These are phyloP conservation scores for Hypsizygus marmoreus DNA, from an alignment of 768 basidiomycete genomes.

Conservation along the genomic window DNA sequence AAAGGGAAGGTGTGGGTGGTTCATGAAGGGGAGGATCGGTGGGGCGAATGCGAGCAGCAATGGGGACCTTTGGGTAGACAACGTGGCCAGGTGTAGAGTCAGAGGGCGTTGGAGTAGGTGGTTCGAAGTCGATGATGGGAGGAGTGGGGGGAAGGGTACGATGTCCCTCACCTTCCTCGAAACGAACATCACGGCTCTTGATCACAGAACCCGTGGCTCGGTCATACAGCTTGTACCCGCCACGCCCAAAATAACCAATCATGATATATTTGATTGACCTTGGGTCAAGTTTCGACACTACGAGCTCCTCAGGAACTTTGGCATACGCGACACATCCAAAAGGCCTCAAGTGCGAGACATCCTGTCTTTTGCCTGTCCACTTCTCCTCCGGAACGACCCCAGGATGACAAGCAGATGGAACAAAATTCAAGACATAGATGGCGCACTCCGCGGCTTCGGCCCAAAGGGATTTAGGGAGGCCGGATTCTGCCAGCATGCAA, in stretches of 20 bases:
- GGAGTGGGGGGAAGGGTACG: no score
- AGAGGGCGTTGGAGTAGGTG: background rate
- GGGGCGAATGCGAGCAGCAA: background rate
- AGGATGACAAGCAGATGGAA: slow-evolving; percentile 21
- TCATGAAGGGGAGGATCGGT: slow-evolving; percentile 6
- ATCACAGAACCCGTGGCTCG: slow-evolving; percentile 5
- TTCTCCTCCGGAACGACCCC: slow-evolving; percentile 15
- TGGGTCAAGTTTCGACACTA: slow-evolving; percentile 16
- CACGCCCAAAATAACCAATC: slow-evolving; percentile 19
- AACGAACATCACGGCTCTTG: slow-evolving; percentile 20
- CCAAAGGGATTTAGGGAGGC: slow-evolving; percentile 18
- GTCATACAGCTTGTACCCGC: slow-evolving; percentile 18
- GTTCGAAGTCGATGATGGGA: no score
- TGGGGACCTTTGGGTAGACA: background rate
- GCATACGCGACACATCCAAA: slow-evolving; percentile 32
- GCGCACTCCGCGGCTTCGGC: slow-evolving; percentile 22
- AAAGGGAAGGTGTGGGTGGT: background rate
- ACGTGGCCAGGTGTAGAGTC: background rate
- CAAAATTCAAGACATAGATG: slow-evolving; percentile 24
- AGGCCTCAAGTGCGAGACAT: slow-evolving; percentile 21
- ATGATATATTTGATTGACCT: slow-evolving; percentile 18
- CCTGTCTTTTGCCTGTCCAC: slow-evolving; percentile 14
- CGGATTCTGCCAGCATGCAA: slow-evolving; percentile 19
- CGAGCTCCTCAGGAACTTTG: slow-evolving; percentile 22
- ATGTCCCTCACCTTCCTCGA: slow-evolving; percentile 22